Evolutionary conservation across 371 early-diverging fungal species (phyloP).

Genomic region (Catenaria anguillulae): DNA sequence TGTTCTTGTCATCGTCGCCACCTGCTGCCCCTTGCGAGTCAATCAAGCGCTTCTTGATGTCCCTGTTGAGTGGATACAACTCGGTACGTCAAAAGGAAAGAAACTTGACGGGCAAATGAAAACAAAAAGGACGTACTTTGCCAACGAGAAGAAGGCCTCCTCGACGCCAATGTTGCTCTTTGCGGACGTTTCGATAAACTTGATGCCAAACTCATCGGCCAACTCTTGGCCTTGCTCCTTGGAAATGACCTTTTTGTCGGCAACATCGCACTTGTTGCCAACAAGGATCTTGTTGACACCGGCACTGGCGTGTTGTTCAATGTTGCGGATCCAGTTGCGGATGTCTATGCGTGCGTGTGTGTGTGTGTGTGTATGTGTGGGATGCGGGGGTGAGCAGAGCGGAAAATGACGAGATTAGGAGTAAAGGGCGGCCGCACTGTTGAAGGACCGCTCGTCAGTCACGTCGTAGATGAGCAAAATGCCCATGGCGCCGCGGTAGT

Average conservation of each 20-base stretch:
- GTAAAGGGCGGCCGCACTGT: no score
- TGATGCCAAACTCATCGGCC: constrained; percentile 68
- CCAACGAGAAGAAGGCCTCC: constrained; percentile 90
- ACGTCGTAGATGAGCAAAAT: constrained; percentile 98
- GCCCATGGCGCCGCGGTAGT: constrained; percentile 98
- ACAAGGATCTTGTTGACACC: constrained; percentile 92
- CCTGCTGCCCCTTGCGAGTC: constrained; percentile 26
- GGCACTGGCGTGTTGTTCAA: constrained; percentile 90
- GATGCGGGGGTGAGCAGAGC: no score
- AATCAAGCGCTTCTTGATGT: constrained; percentile 51
- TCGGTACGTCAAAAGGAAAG: not conserved
- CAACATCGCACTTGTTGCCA: constrained; percentile 98
- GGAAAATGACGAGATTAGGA: no score
- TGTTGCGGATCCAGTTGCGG: constrained; percentile 91
- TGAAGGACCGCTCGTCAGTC: constrained; percentile 88
- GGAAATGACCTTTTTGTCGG: constrained; percentile 57
- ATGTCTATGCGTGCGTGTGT: no score
- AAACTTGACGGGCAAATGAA: constrained; percentile 13
- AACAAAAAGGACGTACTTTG: constrained; percentile 50
- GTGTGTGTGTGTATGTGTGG: no score
- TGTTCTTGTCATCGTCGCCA: not conserved
- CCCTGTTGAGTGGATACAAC: constrained; percentile 24
- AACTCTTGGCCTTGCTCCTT: constrained; percentile 62
- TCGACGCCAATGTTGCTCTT: constrained; percentile 89
- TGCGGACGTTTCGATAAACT: constrained; percentile 88